Conservation (phyloP, 441 rosid genomes). For the Bruguiera hainesii region DNA sequence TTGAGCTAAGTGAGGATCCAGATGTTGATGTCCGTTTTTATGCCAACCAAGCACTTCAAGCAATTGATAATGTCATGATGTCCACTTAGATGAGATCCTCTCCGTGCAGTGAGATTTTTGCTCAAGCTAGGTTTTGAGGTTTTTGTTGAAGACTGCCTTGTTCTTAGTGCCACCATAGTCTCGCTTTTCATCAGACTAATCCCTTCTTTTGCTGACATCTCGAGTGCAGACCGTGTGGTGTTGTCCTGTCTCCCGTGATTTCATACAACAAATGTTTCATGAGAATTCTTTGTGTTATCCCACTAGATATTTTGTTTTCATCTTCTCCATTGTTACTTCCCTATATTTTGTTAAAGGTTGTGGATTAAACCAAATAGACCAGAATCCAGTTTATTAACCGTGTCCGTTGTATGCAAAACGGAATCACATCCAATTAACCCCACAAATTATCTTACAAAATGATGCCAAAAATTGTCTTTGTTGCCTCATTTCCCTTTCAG, state of each 20-base stretch:
- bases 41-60: constrained; percentile 78
- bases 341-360: not conserved
- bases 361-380: too few species aligned
- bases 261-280: constrained; percentile 6
- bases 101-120: not conserved
- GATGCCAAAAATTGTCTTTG: too few species aligned
- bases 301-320: not conserved
- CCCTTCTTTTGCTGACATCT: constrained; percentile 2
- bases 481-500: too few species aligned
- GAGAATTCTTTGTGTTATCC: not conserved
- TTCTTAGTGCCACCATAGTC: constrained; percentile 6
- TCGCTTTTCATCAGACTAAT: not conserved
- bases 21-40: constrained; percentile 89
- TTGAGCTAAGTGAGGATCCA: constrained; percentile 87
- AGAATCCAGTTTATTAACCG: too few species aligned
- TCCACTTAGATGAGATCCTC: constrained; percentile 39
- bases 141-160: constrained; percentile 1
- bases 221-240: not conserved
- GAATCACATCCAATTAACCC: too few species aligned
- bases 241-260: constrained; percentile 7
- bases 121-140: not conserved
- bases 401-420: too few species aligned
- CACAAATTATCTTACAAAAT: too few species aligned
- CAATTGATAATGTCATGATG: constrained; percentile 72
- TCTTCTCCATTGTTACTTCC: not conserved